Percentiles rank a stretch among this genome's conserved stretches.
phyloP scores from a whole-genome alignment of 2,329 filamentous ascomycete species.

The Fusarium sp. region DNA sequence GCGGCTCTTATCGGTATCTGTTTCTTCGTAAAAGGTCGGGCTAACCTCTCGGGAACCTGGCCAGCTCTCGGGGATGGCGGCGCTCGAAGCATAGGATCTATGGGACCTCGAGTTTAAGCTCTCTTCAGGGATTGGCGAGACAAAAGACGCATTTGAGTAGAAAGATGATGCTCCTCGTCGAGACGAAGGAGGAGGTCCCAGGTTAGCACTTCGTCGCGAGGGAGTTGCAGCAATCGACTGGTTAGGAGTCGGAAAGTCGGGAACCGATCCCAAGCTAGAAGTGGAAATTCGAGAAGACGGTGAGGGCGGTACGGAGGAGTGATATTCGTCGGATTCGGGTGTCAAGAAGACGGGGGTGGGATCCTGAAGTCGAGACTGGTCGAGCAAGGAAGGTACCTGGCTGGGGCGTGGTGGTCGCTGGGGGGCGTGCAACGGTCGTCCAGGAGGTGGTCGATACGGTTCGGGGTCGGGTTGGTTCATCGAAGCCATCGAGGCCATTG shows the following conservation, averaged over 20 bases:
- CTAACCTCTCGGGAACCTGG: slow-evolving; percentile 60
- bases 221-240: slow-evolving; percentile 41
- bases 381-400: slow-evolving; percentile 68
- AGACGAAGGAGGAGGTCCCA: slow-evolving; percentile 71
- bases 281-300: slow-evolving; percentile 63
- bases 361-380: slow-evolving; percentile 67
- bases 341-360: slow-evolving; percentile 63
- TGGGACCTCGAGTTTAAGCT: slow-evolving; percentile 68
- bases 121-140: slow-evolving; percentile 83
- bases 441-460: slow-evolving; percentile 64
- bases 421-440: slow-evolving; percentile 62
- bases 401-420: slow-evolving; percentile 71
- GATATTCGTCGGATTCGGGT: slow-evolving; percentile 48
- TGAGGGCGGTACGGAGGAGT: slow-evolving; percentile 60
- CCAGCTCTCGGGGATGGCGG: slow-evolving; percentile 78
- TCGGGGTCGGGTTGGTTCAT: slow-evolving; percentile 49
- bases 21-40: slow-evolving; percentile 63
- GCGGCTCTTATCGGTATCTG: slow-evolving; percentile 58
- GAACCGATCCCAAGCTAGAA: slow-evolving; percentile 68
- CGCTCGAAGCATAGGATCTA: slow-evolving; percentile 77
- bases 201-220: slow-evolving; percentile 62
- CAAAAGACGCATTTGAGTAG: slow-evolving; percentile 74
- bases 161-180: slow-evolving; percentile 72
- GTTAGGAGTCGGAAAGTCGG: slow-evolving; percentile 66
- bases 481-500: slow-evolving; percentile 50